Conservation (phyloP, 2,329 filamentous ascomycete species). For the Thelonectria blattea region DNA sequence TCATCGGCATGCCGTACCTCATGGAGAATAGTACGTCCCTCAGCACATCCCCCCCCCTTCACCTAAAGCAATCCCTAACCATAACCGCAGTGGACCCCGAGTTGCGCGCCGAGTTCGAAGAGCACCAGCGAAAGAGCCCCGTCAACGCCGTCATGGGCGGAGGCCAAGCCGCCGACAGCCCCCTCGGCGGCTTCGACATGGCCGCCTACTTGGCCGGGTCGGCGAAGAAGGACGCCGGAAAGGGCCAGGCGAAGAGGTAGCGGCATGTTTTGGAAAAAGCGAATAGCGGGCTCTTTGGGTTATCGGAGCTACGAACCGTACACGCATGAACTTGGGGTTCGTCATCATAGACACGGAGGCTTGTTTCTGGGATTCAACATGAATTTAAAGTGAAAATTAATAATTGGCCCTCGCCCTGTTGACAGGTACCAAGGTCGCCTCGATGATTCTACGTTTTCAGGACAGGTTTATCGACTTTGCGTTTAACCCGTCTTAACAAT, state of each 20-base stretch:
- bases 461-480: not conserved
- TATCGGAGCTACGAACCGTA: not conserved
- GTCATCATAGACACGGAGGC: not conserved
- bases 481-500: not conserved
- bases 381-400: constrained; percentile 7
- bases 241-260: constrained; percentile 50
- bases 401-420: not conserved
- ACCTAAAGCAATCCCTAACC: constrained; percentile 19
- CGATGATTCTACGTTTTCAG: constrained; percentile 5
- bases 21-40: constrained; percentile 86
- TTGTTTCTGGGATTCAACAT: not conserved
- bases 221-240: constrained; percentile 49
- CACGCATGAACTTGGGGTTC: constrained; percentile 2
- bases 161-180: constrained; percentile 44
- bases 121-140: constrained; percentile 79
- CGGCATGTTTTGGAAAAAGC: not conserved
- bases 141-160: constrained; percentile 62
- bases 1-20: constrained; percentile 92
- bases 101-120: constrained; percentile 89
- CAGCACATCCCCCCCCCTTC: constrained; percentile 11
- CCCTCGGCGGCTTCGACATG: constrained; percentile 65
- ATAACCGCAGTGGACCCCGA: constrained; percentile 88
- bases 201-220: constrained; percentile 67
- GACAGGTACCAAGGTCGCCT: not conserved
- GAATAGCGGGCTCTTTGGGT: not conserved